Base-by-base conservation (phyloP, 2,329 filamentous ascomycete species). In the Hymenotorrendiella dingleyae region DNA sequence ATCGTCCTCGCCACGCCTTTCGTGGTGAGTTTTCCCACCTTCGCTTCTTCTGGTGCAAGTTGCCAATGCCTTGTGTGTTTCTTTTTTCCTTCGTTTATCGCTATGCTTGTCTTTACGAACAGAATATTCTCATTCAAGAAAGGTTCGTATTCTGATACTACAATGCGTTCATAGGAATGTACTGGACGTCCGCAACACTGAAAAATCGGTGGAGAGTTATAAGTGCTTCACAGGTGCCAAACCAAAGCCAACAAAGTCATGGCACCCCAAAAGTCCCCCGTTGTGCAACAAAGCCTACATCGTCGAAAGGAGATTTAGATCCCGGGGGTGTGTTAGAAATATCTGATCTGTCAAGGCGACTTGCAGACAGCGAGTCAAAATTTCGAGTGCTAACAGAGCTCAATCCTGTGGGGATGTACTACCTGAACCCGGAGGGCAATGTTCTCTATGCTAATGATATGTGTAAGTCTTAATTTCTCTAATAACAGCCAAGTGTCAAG, bases 361-460 rank as follows among this genome's bases (percentile, higher is more conserved):
- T 55, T 24, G 42, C 73, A 35, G 76, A 81, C 54, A 79, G 79
- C 59, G 86, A 91, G 61, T 80, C 83, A 30, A 81, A 83, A 44
- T 90, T 91, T 57, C 86, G 83, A 1, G 74, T 84, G 28, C 86
- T 91, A 80, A 85, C 86, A 1, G 85, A 89, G 56, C 84, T 88
- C 48, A 84, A 84, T 0, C 86, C 86, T 0, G 85, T 89, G 1
- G 86, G 86, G 26, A 82, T 93, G 66, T 90, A 90, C 61, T 84
- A 87, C 46, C 78, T 80, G 8, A 41, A 42, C 17, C 49, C 49
- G 2, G 44, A 47, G 14, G 53, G 53, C 10, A 74, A 76, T 36
- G 78, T 88, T 45, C 79, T 73, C 0, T 86, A 83, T 56, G 84
- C 82, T 48, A 89, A 88, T 55, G 77, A 84, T 41, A 79, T 80